Conservation (phyloP, 2,329 filamentous ascomycete genomes). For the Fusarium odoratissimum region DNA sequence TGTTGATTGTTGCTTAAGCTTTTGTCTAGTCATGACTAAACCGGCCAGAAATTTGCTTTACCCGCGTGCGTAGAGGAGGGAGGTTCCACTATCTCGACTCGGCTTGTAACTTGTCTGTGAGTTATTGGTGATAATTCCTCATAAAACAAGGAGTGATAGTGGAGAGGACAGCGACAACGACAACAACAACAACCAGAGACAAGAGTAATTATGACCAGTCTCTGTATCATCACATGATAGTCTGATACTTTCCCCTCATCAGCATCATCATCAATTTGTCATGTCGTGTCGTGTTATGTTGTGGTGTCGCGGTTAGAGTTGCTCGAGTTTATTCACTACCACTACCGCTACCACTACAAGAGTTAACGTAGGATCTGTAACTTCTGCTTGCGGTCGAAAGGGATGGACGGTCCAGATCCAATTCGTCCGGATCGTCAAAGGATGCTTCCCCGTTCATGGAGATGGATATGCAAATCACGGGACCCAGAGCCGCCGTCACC, state of each 20-base stretch:
- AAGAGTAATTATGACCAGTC: conserved; percentile 9
- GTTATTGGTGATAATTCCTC: conserved; percentile 10
- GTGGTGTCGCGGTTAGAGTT: conserved; percentile 9
- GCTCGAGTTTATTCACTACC: neutral
- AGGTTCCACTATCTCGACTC: conserved; percentile 16
- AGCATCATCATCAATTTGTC: conserved; percentile 18
- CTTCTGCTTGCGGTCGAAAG: conserved; percentile 35
- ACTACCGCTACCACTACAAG: neutral
- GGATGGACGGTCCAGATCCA: conserved; percentile 36
- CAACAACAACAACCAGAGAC: neutral
- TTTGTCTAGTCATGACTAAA: conserved; percentile 7
- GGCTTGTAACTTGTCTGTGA: conserved; percentile 22
- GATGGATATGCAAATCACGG: conserved; percentile 40
- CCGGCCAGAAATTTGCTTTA: conserved; percentile 17
- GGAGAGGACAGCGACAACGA: conserved; percentile 8
- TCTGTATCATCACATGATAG: conserved; percentile 15
- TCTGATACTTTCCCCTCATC: neutral
- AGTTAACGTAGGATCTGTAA: conserved; percentile 4
- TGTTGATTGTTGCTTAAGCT: conserved; percentile 8
- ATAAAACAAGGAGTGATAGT: conserved; percentile 2
- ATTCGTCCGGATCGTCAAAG: conserved; percentile 44
- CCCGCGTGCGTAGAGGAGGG: conserved; percentile 2
- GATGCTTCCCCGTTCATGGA: conserved; percentile 41
- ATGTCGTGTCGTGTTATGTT: conserved; percentile 2
- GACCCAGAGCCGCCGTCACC: conserved; percentile 17